Conservation (phyloP, 768 basidiomycete species). For the Mycena olivaceomarginata region DNA sequence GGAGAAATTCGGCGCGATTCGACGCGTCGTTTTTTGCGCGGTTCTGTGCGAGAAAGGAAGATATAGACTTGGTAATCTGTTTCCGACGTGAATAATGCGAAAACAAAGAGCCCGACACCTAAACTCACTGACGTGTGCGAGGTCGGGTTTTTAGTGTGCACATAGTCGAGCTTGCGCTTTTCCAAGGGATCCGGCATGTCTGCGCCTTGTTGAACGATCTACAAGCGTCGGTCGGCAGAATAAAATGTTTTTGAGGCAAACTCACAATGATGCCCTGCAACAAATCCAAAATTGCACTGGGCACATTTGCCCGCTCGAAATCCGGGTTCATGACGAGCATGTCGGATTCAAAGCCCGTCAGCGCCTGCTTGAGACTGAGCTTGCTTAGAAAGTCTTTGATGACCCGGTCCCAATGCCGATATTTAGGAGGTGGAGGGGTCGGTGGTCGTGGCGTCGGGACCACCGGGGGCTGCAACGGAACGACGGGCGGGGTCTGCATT, state of each 20-base stretch:
- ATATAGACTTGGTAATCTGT: constrained; percentile 84
- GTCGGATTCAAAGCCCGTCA: constrained; percentile 81
- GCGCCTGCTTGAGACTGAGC: constrained; percentile 74
- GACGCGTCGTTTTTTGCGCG: constrained; percentile 85
- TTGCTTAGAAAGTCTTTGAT: constrained; percentile 72
- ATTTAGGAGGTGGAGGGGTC: constrained; percentile 64
- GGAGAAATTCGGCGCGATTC: constrained; percentile 85
- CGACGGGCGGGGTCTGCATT: constrained; percentile 12
- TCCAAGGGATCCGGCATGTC: constrained; percentile 63
- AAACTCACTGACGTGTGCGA: constrained; percentile 77
- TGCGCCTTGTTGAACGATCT: constrained; percentile 52
- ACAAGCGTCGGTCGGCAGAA: constrained; percentile 16
- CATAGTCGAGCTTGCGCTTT: constrained; percentile 81
- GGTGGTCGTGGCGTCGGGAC: constrained; percentile 39
- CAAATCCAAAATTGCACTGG: constrained; percentile 72
- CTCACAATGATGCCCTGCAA: constrained; percentile 71
- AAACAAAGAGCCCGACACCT: constrained; percentile 19
- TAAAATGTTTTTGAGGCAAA: constrained; percentile 25
- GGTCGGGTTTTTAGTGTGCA: constrained; percentile 69
- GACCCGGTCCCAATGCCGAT: constrained; percentile 78
- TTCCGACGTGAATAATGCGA: constrained; percentile 17
- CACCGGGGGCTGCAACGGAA: constrained; percentile 14
- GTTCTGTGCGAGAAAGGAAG: constrained; percentile 81
- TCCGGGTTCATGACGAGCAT: constrained; percentile 81
- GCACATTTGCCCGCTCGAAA: constrained; percentile 77